Evolutionary conservation across 2,329 filamentous ascomycete species (phyloP).

Genomic region (Onygena corvina): DNA sequence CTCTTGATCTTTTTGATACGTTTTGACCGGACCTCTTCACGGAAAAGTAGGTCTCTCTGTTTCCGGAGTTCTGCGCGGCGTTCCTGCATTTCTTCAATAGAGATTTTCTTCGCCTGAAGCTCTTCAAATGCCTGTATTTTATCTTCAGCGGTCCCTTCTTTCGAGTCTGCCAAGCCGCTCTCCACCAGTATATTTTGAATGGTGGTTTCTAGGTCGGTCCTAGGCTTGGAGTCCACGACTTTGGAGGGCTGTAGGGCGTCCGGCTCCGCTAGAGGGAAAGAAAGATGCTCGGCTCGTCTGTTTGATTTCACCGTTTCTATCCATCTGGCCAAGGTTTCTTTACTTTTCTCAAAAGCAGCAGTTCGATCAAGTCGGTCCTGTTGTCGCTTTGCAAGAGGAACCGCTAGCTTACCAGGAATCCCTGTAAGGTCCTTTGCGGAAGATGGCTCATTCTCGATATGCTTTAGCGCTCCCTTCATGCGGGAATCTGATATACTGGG

Average conservation of each 20-base stretch:
- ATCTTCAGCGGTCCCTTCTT: conserved; percentile 50
- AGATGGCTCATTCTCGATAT: conserved; percentile 39
- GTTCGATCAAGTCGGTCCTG: conserved; percentile 73
- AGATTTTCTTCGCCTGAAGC: conserved; percentile 58
- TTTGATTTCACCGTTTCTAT: conserved; percentile 91
- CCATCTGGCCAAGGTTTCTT: conserved; percentile 83
- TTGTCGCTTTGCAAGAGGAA: conserved; percentile 71
- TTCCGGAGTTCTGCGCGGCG: conserved; percentile 63
- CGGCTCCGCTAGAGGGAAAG: conserved; percentile 71
- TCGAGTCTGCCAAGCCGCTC: conserved; percentile 56
- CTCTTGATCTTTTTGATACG: conserved; percentile 99
- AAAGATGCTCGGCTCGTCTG: conserved; percentile 75
- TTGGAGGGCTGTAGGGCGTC: conserved; percentile 47
- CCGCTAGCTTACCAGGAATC: conserved; percentile 59
- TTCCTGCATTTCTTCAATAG: conserved; percentile 59
- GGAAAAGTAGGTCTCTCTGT: conserved; percentile 71
- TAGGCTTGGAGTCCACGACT: conserved; percentile 47
- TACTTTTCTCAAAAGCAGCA: conserved; percentile 80
- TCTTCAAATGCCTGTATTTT: conserved; percentile 58
- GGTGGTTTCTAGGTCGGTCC: conserved; percentile 70
- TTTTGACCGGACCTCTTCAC: conserved; percentile 77
- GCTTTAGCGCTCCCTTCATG: conserved; percentile 67
- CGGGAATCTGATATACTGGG: conserved; percentile 59
- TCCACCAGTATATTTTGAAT: conserved; percentile 85
- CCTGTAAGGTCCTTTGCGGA: conserved; percentile 40